Evolutionary conservation across 164 flowering plant species (phyloP).

Genomic region (Santalum album): DNA sequence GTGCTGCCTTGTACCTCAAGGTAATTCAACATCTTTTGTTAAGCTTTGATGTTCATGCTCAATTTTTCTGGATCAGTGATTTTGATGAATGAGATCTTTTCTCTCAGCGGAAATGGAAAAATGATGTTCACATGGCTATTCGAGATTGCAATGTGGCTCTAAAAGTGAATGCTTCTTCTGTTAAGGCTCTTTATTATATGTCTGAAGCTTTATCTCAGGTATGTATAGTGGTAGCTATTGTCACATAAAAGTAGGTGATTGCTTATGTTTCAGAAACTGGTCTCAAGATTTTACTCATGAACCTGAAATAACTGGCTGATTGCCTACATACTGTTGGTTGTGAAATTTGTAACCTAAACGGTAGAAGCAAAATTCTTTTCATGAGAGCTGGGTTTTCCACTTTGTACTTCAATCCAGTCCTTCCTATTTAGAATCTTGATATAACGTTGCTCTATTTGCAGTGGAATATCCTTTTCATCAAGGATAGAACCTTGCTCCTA

Average conservation of each 20-base stretch:
- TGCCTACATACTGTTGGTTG: too few species aligned
- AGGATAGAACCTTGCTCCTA: too few species aligned
- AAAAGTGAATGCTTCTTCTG: conserved; percentile 51
- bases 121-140: conserved; percentile 86
- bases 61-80: background rate
- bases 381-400: too few species aligned
- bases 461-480: too few species aligned
- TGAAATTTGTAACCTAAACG: too few species aligned
- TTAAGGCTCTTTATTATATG: conserved; percentile 53
- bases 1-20: conserved; percentile 88
- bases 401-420: too few species aligned
- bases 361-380: too few species aligned
- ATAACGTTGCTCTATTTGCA: too few species aligned
- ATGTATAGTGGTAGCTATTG: background rate
- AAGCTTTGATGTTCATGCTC: background rate
- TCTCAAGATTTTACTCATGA: too few species aligned
- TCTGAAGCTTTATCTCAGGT: conserved; percentile 81
- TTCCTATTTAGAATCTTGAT: too few species aligned
- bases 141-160: conserved; percentile 79
- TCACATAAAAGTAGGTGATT: background rate
- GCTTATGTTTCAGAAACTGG: too few species aligned
- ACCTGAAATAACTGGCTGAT: too few species aligned
- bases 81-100: background rate
- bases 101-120: conserved; percentile 84
- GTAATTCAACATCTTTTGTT: conserved; percentile 20